Evolutionary conservation across 306 rosid genomes (phyloP), one percentile per base, ranked within the genome.

Genomic region (Carpinus fangiana): DNA sequence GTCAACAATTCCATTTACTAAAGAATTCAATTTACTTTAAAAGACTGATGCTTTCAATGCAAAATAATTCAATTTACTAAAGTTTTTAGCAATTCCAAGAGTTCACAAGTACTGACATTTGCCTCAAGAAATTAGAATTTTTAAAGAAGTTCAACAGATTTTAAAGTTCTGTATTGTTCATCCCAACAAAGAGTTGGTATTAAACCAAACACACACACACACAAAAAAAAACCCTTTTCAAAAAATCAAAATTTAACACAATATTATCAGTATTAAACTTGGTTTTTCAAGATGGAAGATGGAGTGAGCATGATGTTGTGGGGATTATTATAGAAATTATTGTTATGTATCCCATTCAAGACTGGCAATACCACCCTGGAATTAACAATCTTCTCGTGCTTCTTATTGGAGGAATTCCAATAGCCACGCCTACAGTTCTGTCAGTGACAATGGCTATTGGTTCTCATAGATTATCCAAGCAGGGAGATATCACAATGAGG

Each of bases 371-470:
- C 68, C 98, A 98, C 78, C 97, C 97, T 54, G 98, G 98, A 76
- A 95, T 95, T 43, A 97, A 95, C 82, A 95, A 95, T 83, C 92
- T 95, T 80, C 98, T 95, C 38, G 98, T 95, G 54, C 98, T 95
- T 87, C 96, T 95, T 60, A 95, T 92, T 51, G 98, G 98, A 70
- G 98, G 98, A 88, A 95, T 95, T 81, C 98, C 98, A 46, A 95
- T 95, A 81, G 98, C 98, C 90, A 95, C 92, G 98, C 98, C 98
- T 31, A 95, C 98, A 10, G 98, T 95, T 82, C 88, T 95, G 16
- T 95, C 98, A 0, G 98, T 95, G 83, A 95, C 98, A 55, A 95
- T 95, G 98, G 98, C 98, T 36, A 95, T 95, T 76, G 98, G 98
- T 57, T 95, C 98, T 64, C 98, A 95, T 60, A 89, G 98, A 87